Conservation (phyloP, 2,329 filamentous ascomycete species). For the Ophiostoma australiae region DNA sequence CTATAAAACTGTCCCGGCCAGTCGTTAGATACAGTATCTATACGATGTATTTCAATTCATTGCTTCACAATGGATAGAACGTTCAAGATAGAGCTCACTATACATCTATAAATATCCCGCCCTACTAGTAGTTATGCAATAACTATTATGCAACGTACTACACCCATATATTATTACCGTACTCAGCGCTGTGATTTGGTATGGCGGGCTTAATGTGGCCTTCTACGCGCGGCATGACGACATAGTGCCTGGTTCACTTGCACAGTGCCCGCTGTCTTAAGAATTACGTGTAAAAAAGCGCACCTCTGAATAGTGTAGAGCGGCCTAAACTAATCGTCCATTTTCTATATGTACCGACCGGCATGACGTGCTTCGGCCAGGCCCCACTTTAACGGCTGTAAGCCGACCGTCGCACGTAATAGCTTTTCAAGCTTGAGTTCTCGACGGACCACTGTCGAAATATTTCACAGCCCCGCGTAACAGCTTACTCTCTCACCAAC, state of each 20-base stretch:
- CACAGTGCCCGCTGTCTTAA: background rate
- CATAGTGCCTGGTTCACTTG: conserved; percentile 11
- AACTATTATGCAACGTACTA: background rate
- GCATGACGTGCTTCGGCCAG: conserved; percentile 16
- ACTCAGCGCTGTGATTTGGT: background rate
- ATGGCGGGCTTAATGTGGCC: background rate
- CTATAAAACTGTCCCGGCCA: too few species aligned
- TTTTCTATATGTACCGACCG: conserved; percentile 12
- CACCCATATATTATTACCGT: background rate
- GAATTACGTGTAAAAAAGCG: background rate
- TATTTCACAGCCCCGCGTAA: conserved; percentile 2
- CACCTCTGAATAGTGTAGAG: background rate
- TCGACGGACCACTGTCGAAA: background rate
- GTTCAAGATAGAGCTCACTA: background rate
- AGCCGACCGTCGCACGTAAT: conserved; percentile 14
- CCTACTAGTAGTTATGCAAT: too few species aligned
- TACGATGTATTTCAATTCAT: background rate
- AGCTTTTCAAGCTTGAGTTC: background rate
- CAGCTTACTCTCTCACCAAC: background rate
- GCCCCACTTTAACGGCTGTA: conserved; percentile 11
- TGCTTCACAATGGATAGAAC: background rate
- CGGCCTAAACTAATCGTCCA: conserved; percentile 2
- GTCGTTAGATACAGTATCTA: too few species aligned
- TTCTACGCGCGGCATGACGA: conserved; percentile 9
- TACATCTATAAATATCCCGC: background rate